Conservation (phyloP, 164 flowering plant species). For the Piper longum region DNA sequence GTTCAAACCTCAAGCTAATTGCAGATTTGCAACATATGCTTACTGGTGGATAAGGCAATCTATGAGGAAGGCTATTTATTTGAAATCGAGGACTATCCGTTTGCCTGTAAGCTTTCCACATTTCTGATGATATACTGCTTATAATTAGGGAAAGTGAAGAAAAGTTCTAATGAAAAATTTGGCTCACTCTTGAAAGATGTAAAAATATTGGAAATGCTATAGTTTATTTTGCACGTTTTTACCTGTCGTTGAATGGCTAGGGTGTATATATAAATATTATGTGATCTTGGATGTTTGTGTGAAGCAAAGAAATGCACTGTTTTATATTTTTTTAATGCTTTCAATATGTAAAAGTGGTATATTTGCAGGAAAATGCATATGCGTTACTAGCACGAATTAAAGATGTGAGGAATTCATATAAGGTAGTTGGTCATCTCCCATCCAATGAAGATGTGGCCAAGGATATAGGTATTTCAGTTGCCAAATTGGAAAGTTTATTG, state of each 20-base stretch:
- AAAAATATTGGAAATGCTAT: too few species aligned
- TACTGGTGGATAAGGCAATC: constrained; percentile 93
- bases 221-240: too few species aligned
- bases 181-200: too few species aligned
- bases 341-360: neutral
- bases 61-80: constrained; percentile 56
- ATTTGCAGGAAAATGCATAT: constrained; percentile 57
- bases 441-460: constrained; percentile 60
- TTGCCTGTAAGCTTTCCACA: constrained; percentile 43
- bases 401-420: constrained; percentile 36
- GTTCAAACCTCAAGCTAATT: constrained; percentile 76
- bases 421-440: constrained; percentile 52
- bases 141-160: too few species aligned
- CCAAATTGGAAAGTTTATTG: constrained; percentile 42
- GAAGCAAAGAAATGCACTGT: too few species aligned
- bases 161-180: too few species aligned
- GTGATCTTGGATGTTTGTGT: too few species aligned
- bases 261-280: too few species aligned
- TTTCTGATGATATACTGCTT: too few species aligned
- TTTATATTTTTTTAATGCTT: too few species aligned
- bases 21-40: constrained; percentile 80
- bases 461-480: constrained; percentile 51
- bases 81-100: constrained; percentile 67
- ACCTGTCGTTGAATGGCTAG: too few species aligned
- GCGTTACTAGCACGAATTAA: constrained; percentile 32